phyloP scores from a whole-genome alignment of 352 stramenopile genomes.

The Globisporangium uncinulatum region DNA sequence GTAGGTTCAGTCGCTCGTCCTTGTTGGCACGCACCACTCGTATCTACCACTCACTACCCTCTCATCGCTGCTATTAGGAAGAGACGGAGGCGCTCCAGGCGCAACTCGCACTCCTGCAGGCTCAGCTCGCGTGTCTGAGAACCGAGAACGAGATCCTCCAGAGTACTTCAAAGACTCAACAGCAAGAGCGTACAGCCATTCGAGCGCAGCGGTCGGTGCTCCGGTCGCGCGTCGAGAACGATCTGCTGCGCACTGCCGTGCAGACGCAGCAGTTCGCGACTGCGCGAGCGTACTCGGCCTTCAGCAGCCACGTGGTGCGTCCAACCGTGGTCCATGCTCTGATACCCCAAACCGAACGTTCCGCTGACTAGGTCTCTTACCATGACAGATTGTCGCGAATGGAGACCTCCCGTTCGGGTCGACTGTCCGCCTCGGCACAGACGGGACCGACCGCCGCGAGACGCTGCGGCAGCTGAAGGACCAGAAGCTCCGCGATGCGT shows the following conservation, averaged over 20 bases:
- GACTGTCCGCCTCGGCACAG: background rate
- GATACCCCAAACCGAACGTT: background rate
- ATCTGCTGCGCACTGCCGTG: background rate
- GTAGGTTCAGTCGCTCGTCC: background rate
- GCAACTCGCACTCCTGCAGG: slow-evolving; percentile 20
- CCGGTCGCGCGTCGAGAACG: slow-evolving; percentile 18
- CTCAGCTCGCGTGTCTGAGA: slow-evolving; percentile 23
- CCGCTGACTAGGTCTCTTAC: background rate
- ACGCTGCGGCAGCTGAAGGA: background rate
- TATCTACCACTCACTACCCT: too few species aligned
- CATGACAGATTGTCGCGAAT: slow-evolving; percentile 1
- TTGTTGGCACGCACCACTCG: too few species aligned
- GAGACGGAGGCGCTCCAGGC: slow-evolving; percentile 30
- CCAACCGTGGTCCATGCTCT: background rate
- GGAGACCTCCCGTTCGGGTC: slow-evolving; percentile 3
- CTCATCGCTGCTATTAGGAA: slow-evolving; percentile 12
- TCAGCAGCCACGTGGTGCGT: background rate
- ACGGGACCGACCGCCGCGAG: background rate
- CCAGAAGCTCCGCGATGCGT: slow-evolving; percentile 6
- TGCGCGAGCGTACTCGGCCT: background rate
- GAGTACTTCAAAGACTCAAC: background rate
- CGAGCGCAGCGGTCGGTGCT: slow-evolving; percentile 11
- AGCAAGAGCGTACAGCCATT: background rate
- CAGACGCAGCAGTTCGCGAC: background rate
- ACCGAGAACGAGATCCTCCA: background rate